Evolutionary conservation across 1,139 yeast genomes (phyloP), one percentile per base, ranked within the genome.

Genomic region (Scheffersomyces parashehatae): DNA sequence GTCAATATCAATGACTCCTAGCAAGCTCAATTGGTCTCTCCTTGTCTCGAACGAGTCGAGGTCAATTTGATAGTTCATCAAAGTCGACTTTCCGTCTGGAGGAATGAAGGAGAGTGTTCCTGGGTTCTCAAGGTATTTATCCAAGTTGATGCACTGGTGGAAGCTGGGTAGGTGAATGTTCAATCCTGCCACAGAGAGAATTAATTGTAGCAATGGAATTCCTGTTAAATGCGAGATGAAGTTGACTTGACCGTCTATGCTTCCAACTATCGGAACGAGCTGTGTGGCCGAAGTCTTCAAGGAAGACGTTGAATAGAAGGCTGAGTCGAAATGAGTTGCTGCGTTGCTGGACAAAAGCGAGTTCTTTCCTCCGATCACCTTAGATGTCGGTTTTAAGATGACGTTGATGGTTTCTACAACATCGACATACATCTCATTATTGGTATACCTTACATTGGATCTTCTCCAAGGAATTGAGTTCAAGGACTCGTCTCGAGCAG

Each of bases 391-490:
- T 41, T 62, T 60, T 33, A 70, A 68, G 29, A 76, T 70, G 34
- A 79, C 73, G 50, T 69, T 73, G 14, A 88, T 63, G 0, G 75
- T 68, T 59, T 89, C 97, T 5, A 74, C 67, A 4, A 90, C 63
- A 62, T 90, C 97, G 8, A 90, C 85, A 60, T 82, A 88, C 66
- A 90, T 76, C 63, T 90, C 97, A 60, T 89, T 88, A 51, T 81
- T 83, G 5, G 88, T 75, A 61, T 86, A 81, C 46, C 77, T 75
- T 10, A 85, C 83, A 47, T 81, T 77, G 5, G 83, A 64, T 39
- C 82, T 68, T 55, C 96, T 75, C 97, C 97, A 89, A 1, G 95
- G 93, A 9, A 77, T 76, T 26, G 57, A 53, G n/a, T 46, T 40
- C 20, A 44, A 34, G 11, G 43, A 38, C 29, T 43, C 12, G 28